Conservation (phyloP, 768 basidiomycete genomes). For the Psilocybe subaeruginosa region DNA sequence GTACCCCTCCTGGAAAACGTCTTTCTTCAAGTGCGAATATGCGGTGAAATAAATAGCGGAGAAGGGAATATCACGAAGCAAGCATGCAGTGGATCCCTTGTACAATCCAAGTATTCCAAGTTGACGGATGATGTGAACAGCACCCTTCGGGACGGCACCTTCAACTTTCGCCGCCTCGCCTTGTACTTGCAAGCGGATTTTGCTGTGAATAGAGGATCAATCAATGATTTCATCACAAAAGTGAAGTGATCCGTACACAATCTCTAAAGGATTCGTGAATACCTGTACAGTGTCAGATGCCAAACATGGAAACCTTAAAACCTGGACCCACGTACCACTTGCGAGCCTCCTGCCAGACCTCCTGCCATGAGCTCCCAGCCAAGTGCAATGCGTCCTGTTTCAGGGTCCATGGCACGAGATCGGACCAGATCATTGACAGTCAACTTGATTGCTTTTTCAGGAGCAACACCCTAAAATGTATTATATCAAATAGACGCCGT, state of each 20-base stretch:
- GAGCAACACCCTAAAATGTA: conserved; percentile 78
- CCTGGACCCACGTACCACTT: conserved; percentile 75
- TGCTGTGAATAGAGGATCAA: conserved; percentile 44
- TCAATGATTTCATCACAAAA: conserved; percentile 3
- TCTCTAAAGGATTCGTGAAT: conserved; percentile 97
- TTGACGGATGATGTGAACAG: conserved; percentile 90
- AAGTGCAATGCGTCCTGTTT: conserved; percentile 93
- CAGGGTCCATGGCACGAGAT: conserved; percentile 83
- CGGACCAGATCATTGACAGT: conserved; percentile 95
- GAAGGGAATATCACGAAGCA: conserved; percentile 96
- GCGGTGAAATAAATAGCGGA: conserved; percentile 92
- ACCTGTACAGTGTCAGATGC: conserved; percentile 50
- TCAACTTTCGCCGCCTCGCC: conserved; percentile 92
- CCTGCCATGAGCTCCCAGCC: conserved; percentile 92
- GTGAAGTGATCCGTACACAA: conserved; percentile 65
- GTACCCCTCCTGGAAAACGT: conserved; percentile 94
- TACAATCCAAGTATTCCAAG: conserved; percentile 93
- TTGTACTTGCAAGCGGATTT: conserved; percentile 94
- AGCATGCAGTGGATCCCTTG: conserved; percentile 89
- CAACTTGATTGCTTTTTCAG: conserved; percentile 97
- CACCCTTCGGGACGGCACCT: conserved; percentile 81
- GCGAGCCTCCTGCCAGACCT: conserved; percentile 92
- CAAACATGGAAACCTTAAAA: neutral
- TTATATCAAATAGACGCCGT: neutral
- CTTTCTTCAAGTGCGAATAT: conserved; percentile 89